Conservation (phyloP, 352 stramenopile genomes). For the Pythium guiyangense region DNA sequence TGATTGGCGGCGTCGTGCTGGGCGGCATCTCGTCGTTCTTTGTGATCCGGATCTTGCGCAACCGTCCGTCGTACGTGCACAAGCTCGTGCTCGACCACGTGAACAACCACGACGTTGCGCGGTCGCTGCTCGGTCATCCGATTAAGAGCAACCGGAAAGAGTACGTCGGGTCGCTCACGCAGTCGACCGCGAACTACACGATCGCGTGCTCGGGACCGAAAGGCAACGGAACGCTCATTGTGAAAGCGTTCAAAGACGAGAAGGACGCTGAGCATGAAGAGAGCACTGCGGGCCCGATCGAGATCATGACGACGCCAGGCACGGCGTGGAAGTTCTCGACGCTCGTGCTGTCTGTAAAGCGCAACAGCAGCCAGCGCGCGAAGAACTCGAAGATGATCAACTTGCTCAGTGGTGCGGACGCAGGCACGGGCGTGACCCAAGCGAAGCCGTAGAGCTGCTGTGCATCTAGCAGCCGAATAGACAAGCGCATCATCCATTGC, state of each 20-base stretch:
- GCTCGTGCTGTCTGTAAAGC: conserved; percentile 54
- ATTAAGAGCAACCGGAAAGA: conserved; percentile 72
- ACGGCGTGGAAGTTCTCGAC: conserved; percentile 78
- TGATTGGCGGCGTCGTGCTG: conserved; percentile 56
- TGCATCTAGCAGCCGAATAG: conserved; percentile 6
- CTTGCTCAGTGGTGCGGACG: conserved; percentile 20
- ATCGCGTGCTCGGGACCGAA: conserved; percentile 63
- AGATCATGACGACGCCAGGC: conserved; percentile 53
- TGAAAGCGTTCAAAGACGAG: conserved; percentile 69
- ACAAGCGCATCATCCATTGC: background rate
- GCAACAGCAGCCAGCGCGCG: conserved; percentile 45
- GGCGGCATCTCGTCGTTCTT: conserved; percentile 67
- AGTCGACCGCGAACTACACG: conserved; percentile 60
- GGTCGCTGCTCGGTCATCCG: conserved; percentile 51
- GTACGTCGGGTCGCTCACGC: conserved; percentile 58
- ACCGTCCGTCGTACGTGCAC: conserved; percentile 77
- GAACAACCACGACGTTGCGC: conserved; percentile 64
- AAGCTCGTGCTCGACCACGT: conserved; percentile 72
- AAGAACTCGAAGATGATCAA: conserved; percentile 71
- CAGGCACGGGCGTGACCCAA: too few species aligned
- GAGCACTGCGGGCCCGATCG: background rate
- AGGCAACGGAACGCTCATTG: conserved; percentile 62
- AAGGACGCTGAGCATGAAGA: conserved; percentile 13
- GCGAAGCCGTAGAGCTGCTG: too few species aligned
- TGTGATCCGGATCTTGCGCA: conserved; percentile 68